Base-by-base conservation (phyloP, 148 eudicot species). In the Linanthus parryae region DNA sequence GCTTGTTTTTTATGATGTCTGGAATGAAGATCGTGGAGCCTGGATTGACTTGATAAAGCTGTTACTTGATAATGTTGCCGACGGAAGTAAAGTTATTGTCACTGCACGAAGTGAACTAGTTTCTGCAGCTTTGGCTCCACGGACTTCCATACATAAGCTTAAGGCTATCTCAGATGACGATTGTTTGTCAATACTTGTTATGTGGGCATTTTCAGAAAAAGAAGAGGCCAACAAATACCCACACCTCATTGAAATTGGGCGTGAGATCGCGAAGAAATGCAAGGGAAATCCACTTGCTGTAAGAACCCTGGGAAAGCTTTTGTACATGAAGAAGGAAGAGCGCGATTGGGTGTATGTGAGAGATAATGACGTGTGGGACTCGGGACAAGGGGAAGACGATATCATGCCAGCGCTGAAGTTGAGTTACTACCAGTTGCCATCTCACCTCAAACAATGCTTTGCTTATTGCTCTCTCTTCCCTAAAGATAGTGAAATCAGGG, bases 1-100 rank as follows among this genome's bases (percentile, higher is more conserved):
- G 29, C 51, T 62, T 33, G 40, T 62, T 1, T 45, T 62, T n/a
- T 58, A 62, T 35, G 59, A 62, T 35, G 23, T 62, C 3, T 62
- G 66, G 66, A 54, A 52, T 21, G 59, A 53, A 28, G n/a, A n/a
- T n/a, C n/a, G n/a, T n/a, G n/a, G n/a, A n/a, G n/a, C n/a, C n/a
- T n/a, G n/a, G n/a, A n/a, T 3, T 4, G 17, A 34, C n/a, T 35
- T 62, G 20, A 41, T 17, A 42, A 51, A 21, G 8, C 14, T 40
- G 16, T 31, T 61, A 9, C 31, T 19, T 14, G 49, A 20, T 2
- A 57, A 50, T 29, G 65, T 37, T 4, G 30, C 7, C 17, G 65
- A 57, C 15, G 26, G 40, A n/a, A 39, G 16, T n/a, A 12, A 50
- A 19, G 19, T n/a, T n/a, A n/a, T n/a, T n/a, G n/a, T n/a, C n/a